Base-by-base conservation (phyloP, 176 grass and related monocot species). In the Paspalum notatum region DNA sequence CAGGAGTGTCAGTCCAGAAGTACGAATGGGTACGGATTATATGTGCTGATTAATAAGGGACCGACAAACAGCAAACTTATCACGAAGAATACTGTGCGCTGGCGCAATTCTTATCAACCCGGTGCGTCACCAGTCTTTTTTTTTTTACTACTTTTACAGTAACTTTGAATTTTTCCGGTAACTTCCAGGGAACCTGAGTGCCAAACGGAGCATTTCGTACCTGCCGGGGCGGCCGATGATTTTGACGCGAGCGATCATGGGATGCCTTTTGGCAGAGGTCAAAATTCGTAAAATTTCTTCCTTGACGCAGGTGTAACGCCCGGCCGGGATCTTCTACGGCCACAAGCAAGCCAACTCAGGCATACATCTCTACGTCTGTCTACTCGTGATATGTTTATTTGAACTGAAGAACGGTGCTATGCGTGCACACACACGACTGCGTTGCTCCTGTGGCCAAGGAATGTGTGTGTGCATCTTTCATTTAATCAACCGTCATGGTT, bases 241-340 rank as follows among this genome's bases (percentile, higher is more conserved):
- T 59, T 42, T 59, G 54, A 75, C 39, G 59, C 12, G 32, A 15
- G n/a, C 44, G 54, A 75, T 59, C 72, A 59, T 75, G 72, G 72
- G 52, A 75, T 58, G 38, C 72, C 54, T 13, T 59, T 75, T 58
- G n/a, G 20, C 39, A 25, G 38, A 42, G 12, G 53, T 75, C 72
- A 75, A 75, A 75, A 44, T 59, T 16, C 72, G 38, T 59, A 75
- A 75, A 71, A 75, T 59, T 75, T 59, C 54, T 44, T 59, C n/a
- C 4, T 75, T 58, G 72, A 45, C 72, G 54, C 52, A 26, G 20
- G 7, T 9, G 54, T 45, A 44, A 32, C 32, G 32, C 32, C 32
- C 8, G n/a, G 20, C 72, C 10, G 21, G 20, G 53, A 75, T 75
- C 53, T 58, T 75, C 38, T 58, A 40, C 21, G 72, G 53, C 53